Evolutionary conservation across 768 basidiomycete species (phyloP).

Genomic region (Chiua virens): DNA sequence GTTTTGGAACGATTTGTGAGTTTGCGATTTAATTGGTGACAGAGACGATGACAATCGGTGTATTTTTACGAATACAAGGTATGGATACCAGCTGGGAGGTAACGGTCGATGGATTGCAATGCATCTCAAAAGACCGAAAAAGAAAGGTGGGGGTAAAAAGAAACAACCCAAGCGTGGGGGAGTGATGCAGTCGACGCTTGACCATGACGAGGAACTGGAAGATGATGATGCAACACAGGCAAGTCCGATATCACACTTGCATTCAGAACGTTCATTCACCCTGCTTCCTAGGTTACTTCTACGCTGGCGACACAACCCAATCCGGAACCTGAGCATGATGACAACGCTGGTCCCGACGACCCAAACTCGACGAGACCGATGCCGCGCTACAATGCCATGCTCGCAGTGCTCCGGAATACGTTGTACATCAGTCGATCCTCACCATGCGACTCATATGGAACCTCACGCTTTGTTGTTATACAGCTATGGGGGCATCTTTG

Average conservation of each 20-base stretch:
- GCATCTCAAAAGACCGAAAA: conserved; percentile 65
- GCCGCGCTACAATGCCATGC: conserved; percentile 85
- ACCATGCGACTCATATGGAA: background rate
- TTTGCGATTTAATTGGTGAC: background rate
- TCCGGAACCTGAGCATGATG: background rate
- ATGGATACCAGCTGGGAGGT: conserved; percentile 71
- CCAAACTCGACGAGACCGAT: conserved; percentile 63
- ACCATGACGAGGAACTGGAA: conserved; percentile 16
- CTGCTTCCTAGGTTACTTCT: background rate
- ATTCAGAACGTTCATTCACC: background rate
- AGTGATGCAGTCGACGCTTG: background rate
- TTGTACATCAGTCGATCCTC: conserved; percentile 58
- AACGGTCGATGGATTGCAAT: conserved; percentile 81
- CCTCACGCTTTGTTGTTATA: background rate
- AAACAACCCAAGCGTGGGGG: conserved; percentile 27
- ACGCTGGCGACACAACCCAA: background rate
- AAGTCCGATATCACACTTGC: background rate
- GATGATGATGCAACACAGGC: conserved; percentile 13
- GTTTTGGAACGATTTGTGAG: conserved; percentile 87
- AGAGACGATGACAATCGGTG: background rate
- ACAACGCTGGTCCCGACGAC: conserved; percentile 59
- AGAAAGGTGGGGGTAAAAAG: conserved; percentile 43
- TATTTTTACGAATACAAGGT: conserved; percentile 42
- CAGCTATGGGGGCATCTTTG: conserved; percentile 89
- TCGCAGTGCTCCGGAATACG: conserved; percentile 79